Evolutionary conservation across 306 rosid species (phyloP).

Genomic region (Lupinus albus): DNA sequence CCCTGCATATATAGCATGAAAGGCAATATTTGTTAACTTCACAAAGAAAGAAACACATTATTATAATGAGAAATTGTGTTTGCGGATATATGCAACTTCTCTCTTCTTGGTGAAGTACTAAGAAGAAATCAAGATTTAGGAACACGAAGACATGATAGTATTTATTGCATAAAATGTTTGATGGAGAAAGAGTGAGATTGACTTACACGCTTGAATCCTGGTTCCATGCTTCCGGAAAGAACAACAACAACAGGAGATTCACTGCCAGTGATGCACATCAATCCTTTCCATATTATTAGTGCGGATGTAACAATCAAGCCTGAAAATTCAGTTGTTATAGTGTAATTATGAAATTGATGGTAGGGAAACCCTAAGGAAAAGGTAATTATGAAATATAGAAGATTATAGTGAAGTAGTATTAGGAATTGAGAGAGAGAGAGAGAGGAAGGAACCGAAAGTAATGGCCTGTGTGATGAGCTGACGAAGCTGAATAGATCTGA

Average conservation of each 20-base stretch:
- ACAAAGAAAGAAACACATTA: conserved; percentile 5
- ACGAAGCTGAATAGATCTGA: conserved; percentile 84
- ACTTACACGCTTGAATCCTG: conserved; percentile 78
- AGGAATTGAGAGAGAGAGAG: too few relatives aligned
- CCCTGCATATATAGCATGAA: conserved; percentile 55
- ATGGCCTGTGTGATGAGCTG: conserved; percentile 74
- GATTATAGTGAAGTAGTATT: too few relatives aligned
- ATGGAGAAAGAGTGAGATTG: neutral
- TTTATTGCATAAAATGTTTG: neutral
- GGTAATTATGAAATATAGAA: too few relatives aligned
- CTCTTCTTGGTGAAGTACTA: neutral
- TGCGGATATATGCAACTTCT: conserved; percentile 23
- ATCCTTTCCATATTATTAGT: conserved; percentile 79
- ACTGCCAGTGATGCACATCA: conserved; percentile 77
- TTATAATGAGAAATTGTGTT: neutral
- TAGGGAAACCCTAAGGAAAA: too few relatives aligned
- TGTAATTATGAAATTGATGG: too few relatives aligned
- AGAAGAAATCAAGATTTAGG: neutral
- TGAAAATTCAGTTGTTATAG: too few relatives aligned
- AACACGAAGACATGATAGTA: neutral
- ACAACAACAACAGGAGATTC: conserved; percentile 95
- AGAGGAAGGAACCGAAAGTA: conserved; percentile 65
- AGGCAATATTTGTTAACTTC: conserved; percentile 25
- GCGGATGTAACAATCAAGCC: conserved; percentile 89
- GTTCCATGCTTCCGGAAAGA: conserved; percentile 97